Evolutionary conservation across 495 filamentous ascomycete species (phyloP), one percentile per base, ranked within the genome.

Genomic region (Aspergillus sclerotiicarbonarius): DNA sequence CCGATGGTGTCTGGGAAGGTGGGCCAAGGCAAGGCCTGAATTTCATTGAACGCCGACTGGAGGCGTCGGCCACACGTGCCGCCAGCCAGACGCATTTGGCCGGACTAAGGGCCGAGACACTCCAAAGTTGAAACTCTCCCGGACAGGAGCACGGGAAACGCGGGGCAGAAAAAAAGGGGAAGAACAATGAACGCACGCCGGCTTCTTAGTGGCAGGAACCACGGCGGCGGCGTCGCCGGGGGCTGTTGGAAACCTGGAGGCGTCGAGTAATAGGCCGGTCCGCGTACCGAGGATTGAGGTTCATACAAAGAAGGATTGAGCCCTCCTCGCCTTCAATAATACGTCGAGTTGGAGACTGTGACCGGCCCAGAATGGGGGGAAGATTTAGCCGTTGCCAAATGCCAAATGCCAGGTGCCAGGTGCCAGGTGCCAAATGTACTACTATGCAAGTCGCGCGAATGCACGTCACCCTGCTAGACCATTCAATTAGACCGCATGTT

Each of bases 91-190:
- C 25, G 53, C 41, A 56, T 32, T 19, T 29, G 54, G 31, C 45
- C 54, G 54, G 54, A 49, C 54, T 18, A 33, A 56, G 9, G 44
- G 33, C 54, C 43, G 44, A 56, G 44, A 35, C 45, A 37, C 18
- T 25, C 51, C 8, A 25, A 25, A 39, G 29, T 32, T 30, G 20
- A 25, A 25, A 49, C 44, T 32, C 41, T 19, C 29, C 49, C 37
- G 37, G 37, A 41, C 3, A 35, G 39, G 18, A 20, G 33, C 35
- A 53, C 41, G 33, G 33, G 45, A 21, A 57, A 61, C 49, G 59
- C 49, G 59, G 59, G 59, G 59, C 53, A 57, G 47, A 50, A 31
- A 57, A 52, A 39, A 32, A 19, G 21, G 32, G 25, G n/a, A 33
- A 49, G 35, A 56, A 54, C 51, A 58, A 48, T 41, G 51, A 44